These are phyloP conservation scores for Microcyclospora tardicrescens DNA, from an alignment of 2,329 filamentous ascomycete species.

Conservation along the genomic window DNA sequence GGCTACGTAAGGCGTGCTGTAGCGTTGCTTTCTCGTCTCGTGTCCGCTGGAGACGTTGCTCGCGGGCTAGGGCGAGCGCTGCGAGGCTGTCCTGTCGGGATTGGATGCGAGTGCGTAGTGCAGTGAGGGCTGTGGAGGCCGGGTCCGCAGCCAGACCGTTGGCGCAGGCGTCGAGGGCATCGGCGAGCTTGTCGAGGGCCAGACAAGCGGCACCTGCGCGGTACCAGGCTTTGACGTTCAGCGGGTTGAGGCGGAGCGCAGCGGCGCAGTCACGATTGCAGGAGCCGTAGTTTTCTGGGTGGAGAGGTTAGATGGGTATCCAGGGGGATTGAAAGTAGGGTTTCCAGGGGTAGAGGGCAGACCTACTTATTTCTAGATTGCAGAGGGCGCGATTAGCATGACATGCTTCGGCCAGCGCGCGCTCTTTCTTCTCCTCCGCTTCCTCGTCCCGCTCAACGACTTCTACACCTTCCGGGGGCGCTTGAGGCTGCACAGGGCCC, in stretches of 20 bases:
- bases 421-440: constrained; percentile 49
- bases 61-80: constrained; percentile 43
- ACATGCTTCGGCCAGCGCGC: constrained; percentile 56
- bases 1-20: constrained; percentile 43
- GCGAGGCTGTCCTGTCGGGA: constrained; percentile 44
- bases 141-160: constrained; percentile 62
- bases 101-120: constrained; percentile 50
- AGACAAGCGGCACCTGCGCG: constrained; percentile 68
- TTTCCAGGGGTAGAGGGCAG: not conserved
- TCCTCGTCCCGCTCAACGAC: constrained; percentile 44
- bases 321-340: constrained; percentile 1
- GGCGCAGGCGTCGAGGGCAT: constrained; percentile 68
- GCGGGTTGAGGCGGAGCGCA: constrained; percentile 63
- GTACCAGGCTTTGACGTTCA: constrained; percentile 84
- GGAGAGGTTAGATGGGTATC: constrained; percentile 9
- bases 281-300: constrained; percentile 65
- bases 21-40: constrained; percentile 45
- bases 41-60: constrained; percentile 41
- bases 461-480: constrained; percentile 30
- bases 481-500: constrained; percentile 42
- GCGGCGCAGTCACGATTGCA: constrained; percentile 75
- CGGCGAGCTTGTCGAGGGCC: constrained; percentile 60
- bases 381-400: constrained; percentile 82
- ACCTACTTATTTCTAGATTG: constrained; percentile 63
- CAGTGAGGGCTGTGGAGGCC: constrained; percentile 52